phyloP scores from a whole-genome alignment of 441 rosid genomes.

The Gossypium schwendimanii region DNA sequence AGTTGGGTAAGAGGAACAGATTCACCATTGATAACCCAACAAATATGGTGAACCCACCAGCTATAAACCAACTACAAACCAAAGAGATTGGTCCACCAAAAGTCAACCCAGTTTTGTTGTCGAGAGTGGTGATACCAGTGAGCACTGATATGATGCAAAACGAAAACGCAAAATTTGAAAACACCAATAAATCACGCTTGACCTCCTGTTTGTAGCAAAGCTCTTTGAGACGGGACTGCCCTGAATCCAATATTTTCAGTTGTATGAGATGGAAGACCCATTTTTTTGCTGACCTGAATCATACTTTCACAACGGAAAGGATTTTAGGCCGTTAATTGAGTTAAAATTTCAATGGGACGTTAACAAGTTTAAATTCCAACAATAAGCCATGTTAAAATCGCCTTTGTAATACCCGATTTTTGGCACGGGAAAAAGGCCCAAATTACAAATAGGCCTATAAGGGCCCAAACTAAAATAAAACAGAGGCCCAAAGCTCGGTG shows the following conservation, averaged over 20 bases:
- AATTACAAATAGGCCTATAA: too few relatives aligned
- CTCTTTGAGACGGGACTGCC: slow-evolving; percentile 65
- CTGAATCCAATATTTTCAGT: slow-evolving; percentile 45
- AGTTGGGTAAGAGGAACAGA: slow-evolving; percentile 88
- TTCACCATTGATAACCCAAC: slow-evolving; percentile 86
- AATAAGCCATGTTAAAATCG: too few relatives aligned
- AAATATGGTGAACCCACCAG: slow-evolving; percentile 63
- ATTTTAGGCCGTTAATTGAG: too few relatives aligned
- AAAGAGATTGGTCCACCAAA: slow-evolving; percentile 73
- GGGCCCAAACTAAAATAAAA: too few relatives aligned
- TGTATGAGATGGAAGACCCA: slow-evolving; percentile 21
- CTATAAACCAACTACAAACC: slow-evolving; percentile 77
- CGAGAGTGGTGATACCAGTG: slow-evolving; percentile 78
- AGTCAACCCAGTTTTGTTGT: slow-evolving; percentile 53
- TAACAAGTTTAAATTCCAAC: too few relatives aligned
- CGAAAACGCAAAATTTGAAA: slow-evolving; percentile 85
- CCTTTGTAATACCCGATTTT: too few relatives aligned
- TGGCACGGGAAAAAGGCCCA: too few relatives aligned
- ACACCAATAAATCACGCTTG: slow-evolving; percentile 85
- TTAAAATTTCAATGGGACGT: too few relatives aligned
- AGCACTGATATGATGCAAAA: slow-evolving; percentile 81
- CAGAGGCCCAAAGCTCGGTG: too few relatives aligned
- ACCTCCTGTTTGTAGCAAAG: slow-evolving; percentile 97
- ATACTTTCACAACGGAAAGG: neutral
- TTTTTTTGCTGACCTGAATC: slow-evolving; percentile 14